Evolutionary conservation across 768 basidiomycete species (phyloP), one percentile per base, ranked within the genome.

Genomic region (Rhizopogon vinicolor): DNA sequence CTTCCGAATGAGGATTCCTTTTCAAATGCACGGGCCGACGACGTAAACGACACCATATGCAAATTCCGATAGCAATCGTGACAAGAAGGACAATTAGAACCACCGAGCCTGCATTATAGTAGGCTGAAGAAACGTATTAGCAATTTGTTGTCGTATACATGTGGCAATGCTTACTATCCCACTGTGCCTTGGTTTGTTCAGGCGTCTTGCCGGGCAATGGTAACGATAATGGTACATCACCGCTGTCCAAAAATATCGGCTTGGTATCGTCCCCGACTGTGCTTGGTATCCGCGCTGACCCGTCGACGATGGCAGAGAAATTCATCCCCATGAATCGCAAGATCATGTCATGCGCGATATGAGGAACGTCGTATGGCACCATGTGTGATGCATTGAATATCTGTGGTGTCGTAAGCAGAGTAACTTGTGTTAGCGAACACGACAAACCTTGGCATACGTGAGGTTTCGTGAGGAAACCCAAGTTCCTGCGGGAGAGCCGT

Each of bases 281-380:
- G 57, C 89, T 92, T 13, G 92, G 87, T 54, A 95, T 88, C 51
- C 73, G 77, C 2, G 92, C 93, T 0, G 91, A 86, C 33, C 89
- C 86, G 22, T 89, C 93, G 2, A 86, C 75, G 55, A 98, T 80
- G 2, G 84, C 79, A 25, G 87, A 81, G 63, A 96, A 91, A 74
- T 98, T 88, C 57, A 94, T 84, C 50, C 84, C 87, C 87, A 98
- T 92, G 76, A 99, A 99, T 13, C 97, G 91, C 41, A 97, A 83
- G 62, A 99, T 96, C 97, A 98, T 98, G 70, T 99, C 97, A 68
- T 98, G 93, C 3, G 95, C 78, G 18, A 87, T 84, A 51, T 91
- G 81, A 0, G 94, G 95, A 12, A 89, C 76, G 69, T 99, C 96
- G 69, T 77, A 89, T 12, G 89, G 86, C 7, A 84, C 96, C 97